phyloP scores from a whole-genome alignment of 1,284 basidiomycete species.

The Heterobasidion annosum region DNA sequence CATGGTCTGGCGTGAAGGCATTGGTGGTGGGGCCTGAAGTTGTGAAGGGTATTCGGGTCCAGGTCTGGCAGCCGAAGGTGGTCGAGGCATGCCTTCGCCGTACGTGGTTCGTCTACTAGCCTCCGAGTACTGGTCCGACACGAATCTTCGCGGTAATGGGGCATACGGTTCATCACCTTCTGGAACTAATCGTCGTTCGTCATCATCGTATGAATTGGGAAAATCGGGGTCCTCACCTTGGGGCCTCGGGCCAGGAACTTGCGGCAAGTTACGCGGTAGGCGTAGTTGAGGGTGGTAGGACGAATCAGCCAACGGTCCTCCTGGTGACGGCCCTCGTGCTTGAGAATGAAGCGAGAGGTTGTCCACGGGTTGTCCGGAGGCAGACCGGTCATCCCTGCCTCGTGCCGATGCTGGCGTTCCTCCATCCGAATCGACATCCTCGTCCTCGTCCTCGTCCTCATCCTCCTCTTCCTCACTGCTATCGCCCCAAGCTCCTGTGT shows the following conservation, averaged over 20 bases:
- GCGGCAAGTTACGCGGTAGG: constrained; percentile 30
- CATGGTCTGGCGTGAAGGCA: constrained; percentile 50
- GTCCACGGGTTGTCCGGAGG: not conserved
- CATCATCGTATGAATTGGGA: not conserved
- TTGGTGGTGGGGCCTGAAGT: constrained; percentile 22
- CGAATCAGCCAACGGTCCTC: constrained; percentile 15
- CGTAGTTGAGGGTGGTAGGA: constrained; percentile 22
- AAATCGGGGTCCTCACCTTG: constrained; percentile 19
- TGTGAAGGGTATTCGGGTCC: constrained; percentile 12
- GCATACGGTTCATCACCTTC: constrained; percentile 8
- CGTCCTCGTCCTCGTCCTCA: constrained; percentile 73
- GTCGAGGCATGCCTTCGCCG: constrained; percentile 28
- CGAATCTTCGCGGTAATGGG: constrained; percentile 24
- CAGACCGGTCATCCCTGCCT: constrained; percentile 17
- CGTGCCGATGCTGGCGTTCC: constrained; percentile 29
- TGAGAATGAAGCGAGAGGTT: constrained; percentile 16
- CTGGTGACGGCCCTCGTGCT: constrained; percentile 19
- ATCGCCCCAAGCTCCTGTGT: constrained; percentile 56
- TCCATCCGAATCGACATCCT: constrained; percentile 57
- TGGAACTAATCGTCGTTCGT: not conserved
- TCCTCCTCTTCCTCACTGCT: constrained; percentile 78
- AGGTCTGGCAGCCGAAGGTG: constrained; percentile 12
- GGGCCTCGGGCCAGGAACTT: constrained; percentile 25
- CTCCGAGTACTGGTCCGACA: constrained; percentile 36
- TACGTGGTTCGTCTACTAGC: constrained; percentile 24